Base-by-base conservation (phyloP, 1,139 yeast species). In the Yamadazyma taylorii region DNA sequence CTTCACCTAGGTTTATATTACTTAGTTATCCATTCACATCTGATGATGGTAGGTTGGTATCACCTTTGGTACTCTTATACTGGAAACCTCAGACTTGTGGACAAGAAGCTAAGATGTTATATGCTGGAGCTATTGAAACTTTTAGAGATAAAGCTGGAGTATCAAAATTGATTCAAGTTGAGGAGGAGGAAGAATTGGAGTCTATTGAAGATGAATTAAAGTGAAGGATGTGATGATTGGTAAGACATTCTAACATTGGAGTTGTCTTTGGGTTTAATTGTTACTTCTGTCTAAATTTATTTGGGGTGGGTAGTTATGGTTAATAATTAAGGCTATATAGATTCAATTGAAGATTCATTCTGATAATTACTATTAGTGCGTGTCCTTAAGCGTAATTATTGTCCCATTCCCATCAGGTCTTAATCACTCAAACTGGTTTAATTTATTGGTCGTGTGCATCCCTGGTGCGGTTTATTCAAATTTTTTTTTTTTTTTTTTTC, bases 61-160 rank as follows among this genome's bases (percentile, higher is more conserved):
- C 77, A 10, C 96, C 96, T 2, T 73, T 85, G 46, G 88, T 88
- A 1, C 63, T 90, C 56, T 51, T 89, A 17, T 89, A 88, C 59
- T 89, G 92, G 82, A 75, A 86, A 40, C 97, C 97, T 2, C 83
- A 82, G 17, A 86, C 96, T 0, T 74, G 89, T 14, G 83, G 85
- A 13, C 92, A 82, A 55, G 86, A 82, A 38, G 69, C 76, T 55
- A 78, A 84, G 56, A 89, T 89, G 96, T 63, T 86, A 34, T 89
- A 86, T 52, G 97, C 96, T 1, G 95, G 94, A 2, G 95, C 95
- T 1, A 77, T 86, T 19, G 96, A 89, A 54, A 63, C 82, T 49
- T 75, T 89, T 44, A 73, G 92, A 56, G 81, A 77, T 38, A 82
- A 82, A 52, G 86, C 95, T 13, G 90, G 92, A 11, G 90, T 85